Base-by-base conservation (phyloP, 176 grass and related monocot genomes). In the Musa itinerans region DNA sequence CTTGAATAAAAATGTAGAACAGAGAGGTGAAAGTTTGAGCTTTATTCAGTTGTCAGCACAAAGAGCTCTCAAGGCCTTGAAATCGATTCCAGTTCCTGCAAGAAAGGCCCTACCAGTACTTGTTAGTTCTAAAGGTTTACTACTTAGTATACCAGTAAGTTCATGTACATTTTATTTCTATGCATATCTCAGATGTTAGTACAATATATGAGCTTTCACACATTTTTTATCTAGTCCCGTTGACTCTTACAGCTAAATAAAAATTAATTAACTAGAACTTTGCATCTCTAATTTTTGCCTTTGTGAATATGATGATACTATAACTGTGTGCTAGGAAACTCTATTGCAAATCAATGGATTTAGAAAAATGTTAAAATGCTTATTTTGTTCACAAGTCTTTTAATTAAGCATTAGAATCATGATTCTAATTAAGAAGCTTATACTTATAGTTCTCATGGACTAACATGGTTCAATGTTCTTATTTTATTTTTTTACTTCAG, bases 101-200 rank as follows among this genome's bases (percentile, higher is more conserved):
- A 92, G 93, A 83, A 89, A 86, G 71, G 83, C 81, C 71, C 78
- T 92, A 51, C 93, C 93, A 63, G 93, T 92, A 70, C 64, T 97
- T 73, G 79, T 80, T 24, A 87, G 78, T 81, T 69, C 80, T 27
- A 82, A 89, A 65, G 93, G 87, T 56, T 68, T 80, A 19, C 12
- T 90, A 79, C 17, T 97, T 64, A 83, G 87, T 74, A 79, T 92
- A 69, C 93, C 93, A 1, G 93, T 97, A 85, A 83, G 87, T 81
- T 68, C 9, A 25, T 55, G 8, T 17, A 63, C 23, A 9, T 69
- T 4, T 69, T n/a, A 10, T 19, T 70, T 50, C 20, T 4, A 70
- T 3, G 10, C 48, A 70, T 20, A 10, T 1, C 16, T 20, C 7
- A 50, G 19, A 70, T 52, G 17, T 20, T 70, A 50, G 0, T 21